Conservation (phyloP, 768 basidiomycete species). For the Mycena olivaceomarginata region DNA sequence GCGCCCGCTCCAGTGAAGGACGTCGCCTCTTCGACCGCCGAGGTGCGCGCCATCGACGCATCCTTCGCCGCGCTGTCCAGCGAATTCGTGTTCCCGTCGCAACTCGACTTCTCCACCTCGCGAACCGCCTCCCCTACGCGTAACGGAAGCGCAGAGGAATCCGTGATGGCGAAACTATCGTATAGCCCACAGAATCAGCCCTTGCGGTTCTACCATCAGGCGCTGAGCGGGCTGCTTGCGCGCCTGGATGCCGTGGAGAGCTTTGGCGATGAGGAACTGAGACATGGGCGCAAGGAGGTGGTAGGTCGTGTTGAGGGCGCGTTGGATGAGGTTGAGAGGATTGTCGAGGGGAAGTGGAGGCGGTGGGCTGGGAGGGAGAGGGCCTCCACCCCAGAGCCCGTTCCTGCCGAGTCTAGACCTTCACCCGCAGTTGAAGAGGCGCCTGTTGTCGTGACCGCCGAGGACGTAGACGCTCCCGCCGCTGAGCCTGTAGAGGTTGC, state of each 20-base stretch:
- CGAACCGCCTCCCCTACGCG: conserved; percentile 52
- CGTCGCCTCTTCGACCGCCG: conserved; percentile 58
- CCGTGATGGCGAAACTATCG: conserved; percentile 62
- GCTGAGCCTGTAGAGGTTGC: background rate
- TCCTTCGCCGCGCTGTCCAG: conserved; percentile 30
- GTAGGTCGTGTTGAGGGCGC: conserved; percentile 75
- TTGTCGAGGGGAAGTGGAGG: conserved; percentile 65
- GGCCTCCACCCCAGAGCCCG: conserved; percentile 15
- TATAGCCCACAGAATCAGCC: conserved; percentile 77
- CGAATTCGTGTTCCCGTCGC: conserved; percentile 63
- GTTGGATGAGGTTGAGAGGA: conserved; percentile 70
- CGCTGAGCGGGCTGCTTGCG: conserved; percentile 72
- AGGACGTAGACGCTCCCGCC: background rate
- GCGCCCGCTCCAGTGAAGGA: conserved; percentile 50
- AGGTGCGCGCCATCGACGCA: conserved; percentile 63
- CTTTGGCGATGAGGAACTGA: conserved; percentile 72
- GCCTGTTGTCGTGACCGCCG: background rate
- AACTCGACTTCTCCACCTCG: conserved; percentile 64
- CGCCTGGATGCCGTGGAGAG: conserved; percentile 79
- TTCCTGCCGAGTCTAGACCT: background rate
- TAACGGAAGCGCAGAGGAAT: conserved; percentile 42
- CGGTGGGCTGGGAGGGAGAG: conserved; percentile 48
- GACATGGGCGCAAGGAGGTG: conserved; percentile 71
- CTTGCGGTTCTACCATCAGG: conserved; percentile 78
- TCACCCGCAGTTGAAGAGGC: background rate